These are phyloP conservation scores for Aspergillus thermomutatus DNA, from an alignment of 2,329 filamentous ascomycete species.

Conservation along the genomic window DNA sequence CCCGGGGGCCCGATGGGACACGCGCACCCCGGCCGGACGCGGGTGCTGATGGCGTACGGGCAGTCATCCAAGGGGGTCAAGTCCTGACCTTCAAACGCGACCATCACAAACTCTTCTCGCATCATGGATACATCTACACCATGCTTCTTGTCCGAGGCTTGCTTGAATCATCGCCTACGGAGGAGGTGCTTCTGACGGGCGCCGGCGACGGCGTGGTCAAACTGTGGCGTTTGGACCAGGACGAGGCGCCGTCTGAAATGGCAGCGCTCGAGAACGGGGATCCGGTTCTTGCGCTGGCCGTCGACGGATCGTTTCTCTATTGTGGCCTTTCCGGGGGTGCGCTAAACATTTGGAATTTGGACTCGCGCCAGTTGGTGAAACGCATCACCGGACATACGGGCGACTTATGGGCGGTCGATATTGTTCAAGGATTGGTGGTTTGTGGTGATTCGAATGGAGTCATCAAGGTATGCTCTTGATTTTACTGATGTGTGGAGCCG, in stretches of 20 bases:
- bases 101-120: conserved; percentile 82
- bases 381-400: conserved; percentile 77
- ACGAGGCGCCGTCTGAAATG: conserved; percentile 62
- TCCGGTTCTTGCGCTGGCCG: conserved; percentile 70
- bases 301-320: conserved; percentile 90
- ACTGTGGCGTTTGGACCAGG: conserved; percentile 73
- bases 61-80: conserved; percentile 56
- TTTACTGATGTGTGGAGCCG: background rate
- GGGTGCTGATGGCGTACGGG: conserved; percentile 48
- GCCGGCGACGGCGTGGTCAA: conserved; percentile 94
- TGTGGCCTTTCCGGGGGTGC: conserved; percentile 83
- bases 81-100: conserved; percentile 77
- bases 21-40: conserved; percentile 70
- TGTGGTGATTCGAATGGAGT: conserved; percentile 87
- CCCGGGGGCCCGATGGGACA: conserved; percentile 75
- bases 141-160: conserved; percentile 82
- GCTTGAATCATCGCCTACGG: conserved; percentile 60
- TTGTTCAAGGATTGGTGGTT: conserved; percentile 81
- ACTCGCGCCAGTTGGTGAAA: conserved; percentile 84
- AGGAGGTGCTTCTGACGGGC: conserved; percentile 82
- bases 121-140: conserved; percentile 93
- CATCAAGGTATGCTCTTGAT: conserved; percentile 61
- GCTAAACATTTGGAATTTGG: conserved; percentile 94
- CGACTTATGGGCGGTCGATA: conserved; percentile 81
- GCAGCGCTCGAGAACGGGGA: conserved; percentile 64